Percentiles rank a stretch among this genome's conserved stretches.
These are phyloP conservation scores for Solanum dulcamara DNA, from an alignment of 257 asterid species.

Conservation along the genomic window DNA sequence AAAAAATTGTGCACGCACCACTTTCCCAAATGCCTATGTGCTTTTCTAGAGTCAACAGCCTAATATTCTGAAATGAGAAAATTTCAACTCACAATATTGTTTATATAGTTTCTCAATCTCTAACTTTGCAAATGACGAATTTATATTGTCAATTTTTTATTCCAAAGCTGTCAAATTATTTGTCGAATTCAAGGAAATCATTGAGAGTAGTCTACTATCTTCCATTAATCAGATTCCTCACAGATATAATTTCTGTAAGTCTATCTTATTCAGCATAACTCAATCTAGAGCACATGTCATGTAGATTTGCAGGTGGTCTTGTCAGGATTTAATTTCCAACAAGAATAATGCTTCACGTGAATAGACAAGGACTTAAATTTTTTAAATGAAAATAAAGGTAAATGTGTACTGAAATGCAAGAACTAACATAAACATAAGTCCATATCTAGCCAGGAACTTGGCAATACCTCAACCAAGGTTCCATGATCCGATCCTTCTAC, in stretches of 20 bases:
- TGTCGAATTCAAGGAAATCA: neutral
- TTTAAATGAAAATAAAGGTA: neutral
- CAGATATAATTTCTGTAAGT: neutral
- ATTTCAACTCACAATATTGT: neutral
- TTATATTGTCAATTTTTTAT: neutral
- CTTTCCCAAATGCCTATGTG: neutral
- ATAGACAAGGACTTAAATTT: neutral
- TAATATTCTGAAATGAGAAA: neutral
- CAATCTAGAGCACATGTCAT: neutral
- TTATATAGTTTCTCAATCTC: neutral
- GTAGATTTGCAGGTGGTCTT: neutral
- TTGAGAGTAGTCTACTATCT: neutral
- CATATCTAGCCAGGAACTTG: neutral
- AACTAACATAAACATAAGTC: neutral
- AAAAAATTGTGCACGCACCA: neutral
- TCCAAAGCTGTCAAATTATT: neutral
- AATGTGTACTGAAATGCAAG: neutral
- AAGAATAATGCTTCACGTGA: neutral
- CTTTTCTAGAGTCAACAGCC: neutral
- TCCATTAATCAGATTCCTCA: neutral
- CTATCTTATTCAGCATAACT: neutral
- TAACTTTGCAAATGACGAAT: neutral
- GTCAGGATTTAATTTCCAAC: neutral
- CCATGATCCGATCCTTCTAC: slow-evolving; percentile 27
- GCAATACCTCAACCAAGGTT: slow-evolving; percentile 35